These are phyloP conservation scores for Lactarius pseudohatsudake DNA, from an alignment of 768 basidiomycete genomes.

Conservation along the genomic window DNA sequence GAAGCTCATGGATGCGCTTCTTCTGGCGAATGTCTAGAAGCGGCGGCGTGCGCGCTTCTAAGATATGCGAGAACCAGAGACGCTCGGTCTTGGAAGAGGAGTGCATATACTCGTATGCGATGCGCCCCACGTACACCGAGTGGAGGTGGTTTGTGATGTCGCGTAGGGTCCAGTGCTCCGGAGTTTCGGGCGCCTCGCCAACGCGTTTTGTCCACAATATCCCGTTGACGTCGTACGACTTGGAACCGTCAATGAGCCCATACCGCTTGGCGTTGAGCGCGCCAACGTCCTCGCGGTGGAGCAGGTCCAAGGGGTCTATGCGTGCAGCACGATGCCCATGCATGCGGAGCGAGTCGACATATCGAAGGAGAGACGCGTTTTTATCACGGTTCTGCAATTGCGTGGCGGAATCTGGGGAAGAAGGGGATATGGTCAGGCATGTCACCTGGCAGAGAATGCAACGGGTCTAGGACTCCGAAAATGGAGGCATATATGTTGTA, in stretches of 20 bases:
- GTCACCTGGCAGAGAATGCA: not conserved
- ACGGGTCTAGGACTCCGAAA: too few relatives aligned
- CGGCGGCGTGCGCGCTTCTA: slow-evolving; percentile 60
- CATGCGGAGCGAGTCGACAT: slow-evolving; percentile 84
- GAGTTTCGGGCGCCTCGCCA: slow-evolving; percentile 37
- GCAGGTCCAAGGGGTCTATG: slow-evolving; percentile 86
- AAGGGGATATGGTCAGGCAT: not conserved
- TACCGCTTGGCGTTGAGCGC: slow-evolving; percentile 79
- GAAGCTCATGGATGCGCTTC: slow-evolving; percentile 60
- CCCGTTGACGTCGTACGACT: slow-evolving; percentile 71
- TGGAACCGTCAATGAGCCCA: slow-evolving; percentile 55
- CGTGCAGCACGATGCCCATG: slow-evolving; percentile 83
- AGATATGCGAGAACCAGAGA: slow-evolving; percentile 83
- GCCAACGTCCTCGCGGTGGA: slow-evolving; percentile 76
- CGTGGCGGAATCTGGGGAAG: slow-evolving; percentile 19
- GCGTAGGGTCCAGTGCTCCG: slow-evolving; percentile 60
- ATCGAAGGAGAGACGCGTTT: slow-evolving; percentile 81
- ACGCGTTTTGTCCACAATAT: slow-evolving; percentile 71
- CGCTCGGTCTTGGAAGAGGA: slow-evolving; percentile 82
- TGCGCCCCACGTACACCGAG: slow-evolving; percentile 74
- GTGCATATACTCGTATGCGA: slow-evolving; percentile 94
- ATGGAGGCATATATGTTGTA: not conserved
- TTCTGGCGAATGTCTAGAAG: slow-evolving; percentile 40
- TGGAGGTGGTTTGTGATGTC: slow-evolving; percentile 72
- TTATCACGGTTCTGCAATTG: slow-evolving; percentile 66